Evolutionary conservation across 352 stramenopile species (phyloP), one percentile per base, ranked within the genome.

Genomic region (Phytopythium mirpurense): DNA sequence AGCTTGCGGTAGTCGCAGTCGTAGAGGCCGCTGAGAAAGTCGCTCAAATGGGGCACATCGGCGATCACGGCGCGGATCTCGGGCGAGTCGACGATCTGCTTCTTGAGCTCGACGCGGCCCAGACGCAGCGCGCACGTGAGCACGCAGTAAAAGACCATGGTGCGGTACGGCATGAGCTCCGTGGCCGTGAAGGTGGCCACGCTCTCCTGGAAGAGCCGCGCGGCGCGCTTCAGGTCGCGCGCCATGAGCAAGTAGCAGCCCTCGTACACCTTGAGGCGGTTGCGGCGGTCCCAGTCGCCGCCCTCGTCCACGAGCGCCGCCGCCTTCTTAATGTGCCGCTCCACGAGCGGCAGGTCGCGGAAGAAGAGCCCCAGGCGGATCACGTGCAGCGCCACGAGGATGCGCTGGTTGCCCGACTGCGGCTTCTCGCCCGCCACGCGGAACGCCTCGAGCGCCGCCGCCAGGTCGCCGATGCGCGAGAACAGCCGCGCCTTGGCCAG

Each of bases 261-360:
- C 68, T 98, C 88, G 77, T 99, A 99, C 15, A 99, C 96, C 78
- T 98, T 98, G 27, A 99, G 78, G 16, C 97, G 88, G 78, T 99
- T 99, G 42, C 96, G 93, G 46, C 96, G 89, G 72, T 99, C 97
- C 97, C 97, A 99, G 73, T 99, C 97, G 34, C 96, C 96, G 37
- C 96, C 96, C 59, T 96, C 90, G 54, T 98, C 96, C 51, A 97
- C 97, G 2, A 93, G 54, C 72, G 54, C 64, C 9, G 82, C 83
- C 11, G 95, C 95, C 69, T 92, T 90, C 56, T 94, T 93, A 60
- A 97, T 90, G 62, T 92, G 65, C 58, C 67, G 71, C 52, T 96
- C 86, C 23, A 96, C 84, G 19, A 93, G 63, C 24, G 88, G 74
- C 51, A 93, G 54, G 67, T 95, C 83, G 43, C 74, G 83, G 61